Conservation (phyloP, 768 basidiomycete species). For the Mycena sanguinolenta region DNA sequence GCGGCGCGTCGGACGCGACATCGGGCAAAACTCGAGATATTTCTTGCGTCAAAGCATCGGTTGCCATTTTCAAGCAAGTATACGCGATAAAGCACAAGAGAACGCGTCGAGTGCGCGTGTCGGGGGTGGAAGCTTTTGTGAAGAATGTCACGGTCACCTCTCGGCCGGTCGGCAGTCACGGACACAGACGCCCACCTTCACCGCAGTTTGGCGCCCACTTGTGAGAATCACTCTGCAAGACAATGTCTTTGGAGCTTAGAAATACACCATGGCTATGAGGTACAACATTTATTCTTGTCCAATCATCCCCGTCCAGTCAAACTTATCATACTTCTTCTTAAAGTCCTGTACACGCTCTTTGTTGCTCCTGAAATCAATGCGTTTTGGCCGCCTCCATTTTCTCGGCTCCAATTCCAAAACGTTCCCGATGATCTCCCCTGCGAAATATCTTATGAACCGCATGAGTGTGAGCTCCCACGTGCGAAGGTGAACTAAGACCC, state of each 20-base stretch:
- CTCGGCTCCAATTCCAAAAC: constrained; percentile 89
- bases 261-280: constrained; percentile 16
- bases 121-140: background rate
- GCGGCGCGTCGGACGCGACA: constrained; percentile 38
- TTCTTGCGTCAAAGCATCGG: constrained; percentile 14
- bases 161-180: too few relatives aligned
- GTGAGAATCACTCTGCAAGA: too few relatives aligned
- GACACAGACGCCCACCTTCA: too few relatives aligned
- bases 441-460: constrained; percentile 80
- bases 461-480: constrained; percentile 9
- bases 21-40: constrained; percentile 27
- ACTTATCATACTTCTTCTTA: constrained; percentile 81
- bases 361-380: constrained; percentile 78
- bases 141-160: constrained; percentile 15
- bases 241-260: too few relatives aligned
- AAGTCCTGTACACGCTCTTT: constrained; percentile 78
- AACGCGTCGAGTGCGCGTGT: constrained; percentile 14
- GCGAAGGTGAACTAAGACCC: constrained; percentile 37
- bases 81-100: background rate
- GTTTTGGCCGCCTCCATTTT: constrained; percentile 85
- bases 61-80: constrained; percentile 5
- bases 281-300: constrained; percentile 47
- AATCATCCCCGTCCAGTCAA: constrained; percentile 87
- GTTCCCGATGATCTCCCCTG: constrained; percentile 94
- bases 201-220: too few relatives aligned